These are phyloP conservation scores for Acacia crassicarpa DNA, from an alignment of 306 rosid species.

Conservation along the genomic window DNA sequence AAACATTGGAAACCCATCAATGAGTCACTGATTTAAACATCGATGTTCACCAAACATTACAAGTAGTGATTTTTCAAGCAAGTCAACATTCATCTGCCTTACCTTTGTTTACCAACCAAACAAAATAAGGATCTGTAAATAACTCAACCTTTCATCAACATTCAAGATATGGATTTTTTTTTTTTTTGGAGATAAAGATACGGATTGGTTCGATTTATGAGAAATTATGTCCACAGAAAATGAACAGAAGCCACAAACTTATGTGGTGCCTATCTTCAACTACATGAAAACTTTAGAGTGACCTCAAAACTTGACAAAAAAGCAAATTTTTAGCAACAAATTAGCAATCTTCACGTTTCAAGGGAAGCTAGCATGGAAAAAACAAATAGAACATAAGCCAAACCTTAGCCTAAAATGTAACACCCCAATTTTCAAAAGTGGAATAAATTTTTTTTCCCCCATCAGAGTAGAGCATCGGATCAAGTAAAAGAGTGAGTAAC, in stretches of 20 bases:
- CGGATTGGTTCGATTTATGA: neutral
- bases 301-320: too few relatives aligned
- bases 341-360: neutral
- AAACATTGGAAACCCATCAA: neutral
- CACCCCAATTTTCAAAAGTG: too few relatives aligned
- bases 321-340: neutral
- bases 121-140: too few relatives aligned
- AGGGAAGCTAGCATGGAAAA: neutral
- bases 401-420: slow-evolving; percentile 70
- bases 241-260: slow-evolving; percentile 12
- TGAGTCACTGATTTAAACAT: neutral
- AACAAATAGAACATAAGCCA: neutral
- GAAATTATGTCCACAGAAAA: neutral
- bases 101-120: neutral
- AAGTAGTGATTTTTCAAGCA: too few relatives aligned
- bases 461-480: too few relatives aligned
- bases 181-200: neutral
- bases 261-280: neutral
- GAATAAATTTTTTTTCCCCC: too few relatives aligned
- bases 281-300: neutral
- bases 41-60: neutral
- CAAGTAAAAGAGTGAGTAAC: too few relatives aligned
- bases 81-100: neutral
- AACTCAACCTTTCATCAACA: neutral
- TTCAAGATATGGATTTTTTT: neutral